phyloP scores from a whole-genome alignment of 148 eudicot species.

The Rhododendron henanense region DNA sequence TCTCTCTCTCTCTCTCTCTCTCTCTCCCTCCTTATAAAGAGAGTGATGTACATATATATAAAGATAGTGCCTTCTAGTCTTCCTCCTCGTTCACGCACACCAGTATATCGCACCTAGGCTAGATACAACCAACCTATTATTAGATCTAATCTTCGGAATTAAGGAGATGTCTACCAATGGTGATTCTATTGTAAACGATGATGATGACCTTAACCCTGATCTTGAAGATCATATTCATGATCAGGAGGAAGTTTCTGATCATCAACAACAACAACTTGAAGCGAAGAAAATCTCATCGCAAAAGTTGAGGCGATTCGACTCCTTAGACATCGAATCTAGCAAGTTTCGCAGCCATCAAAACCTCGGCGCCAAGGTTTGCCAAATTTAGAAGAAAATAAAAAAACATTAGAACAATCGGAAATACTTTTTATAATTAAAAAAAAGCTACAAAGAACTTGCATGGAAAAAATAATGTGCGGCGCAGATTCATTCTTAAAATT shows the following conservation, averaged over 20 bases:
- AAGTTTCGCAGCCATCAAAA: neutral
- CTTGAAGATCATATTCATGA: neutral
- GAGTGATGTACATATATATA: too few species aligned
- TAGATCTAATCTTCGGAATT: neutral
- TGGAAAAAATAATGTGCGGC: too few species aligned
- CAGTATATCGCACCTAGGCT: neutral
- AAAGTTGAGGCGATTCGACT: constrained; percentile 9
- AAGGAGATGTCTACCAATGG: neutral
- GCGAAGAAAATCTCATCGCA: neutral
- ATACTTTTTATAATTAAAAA: too few species aligned
- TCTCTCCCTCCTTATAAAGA: neutral
- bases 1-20: neutral
- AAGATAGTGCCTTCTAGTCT: neutral
- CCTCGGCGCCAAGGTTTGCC: neutral
- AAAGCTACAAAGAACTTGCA: too few species aligned
- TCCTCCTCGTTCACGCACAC: neutral
- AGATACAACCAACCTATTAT: neutral
- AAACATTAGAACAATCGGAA: too few species aligned
- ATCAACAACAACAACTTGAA: neutral
- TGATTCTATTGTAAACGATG: neutral
- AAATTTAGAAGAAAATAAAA: neutral
- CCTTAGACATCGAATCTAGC: constrained; percentile 18
- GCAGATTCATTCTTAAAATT: too few species aligned
- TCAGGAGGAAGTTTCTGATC: neutral
- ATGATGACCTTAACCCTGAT: neutral